Base-by-base conservation (phyloP, 768 basidiomycete species). In the Porphyrellus cyaneotinctus region DNA sequence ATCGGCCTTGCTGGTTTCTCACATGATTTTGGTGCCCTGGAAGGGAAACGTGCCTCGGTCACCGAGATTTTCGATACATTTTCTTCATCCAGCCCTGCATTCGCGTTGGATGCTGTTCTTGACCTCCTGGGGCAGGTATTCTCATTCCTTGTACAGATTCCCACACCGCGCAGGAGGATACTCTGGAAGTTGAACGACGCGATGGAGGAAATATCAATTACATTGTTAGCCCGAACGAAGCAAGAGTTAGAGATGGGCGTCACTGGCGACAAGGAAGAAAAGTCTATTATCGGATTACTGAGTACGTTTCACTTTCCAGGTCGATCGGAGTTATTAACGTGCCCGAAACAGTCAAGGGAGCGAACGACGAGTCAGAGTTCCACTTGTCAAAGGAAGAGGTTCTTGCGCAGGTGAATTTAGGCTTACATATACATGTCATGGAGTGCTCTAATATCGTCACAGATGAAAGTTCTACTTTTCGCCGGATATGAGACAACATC, bases 11-110 rank as follows among this genome's bases (percentile, higher is more conserved):
- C n/a, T n/a, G n/a, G n/a, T n/a, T n/a, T n/a, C n/a, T n/a, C n/a
- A n/a, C n/a, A n/a, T n/a, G n/a, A n/a, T n/a, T n/a, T n/a, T n/a
- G n/a, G n/a, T n/a, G n/a, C n/a, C 8, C 70, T 84, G 15, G 74
- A 79, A 3, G 81, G 81, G 3, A 73, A 79, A 54, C 63, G 62
- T 22, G 67, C 75, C 2, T 53, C 72, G 6, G 70, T 82, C 6
- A 67, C 71, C 4, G 64, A 72, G 4, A 62, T 71, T 6, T 76
- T 79, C n/a, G 74, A 75, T 14, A 57, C 70, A 0, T 72, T 76
- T 47, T 39, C 22, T 4, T 52, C 58, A 23, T 58, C 70, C n/a
- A n/a, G n/a, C 3, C 4, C 36, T 6, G 9, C 52, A 1, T 68
- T 70, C 17, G 32, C 67, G 7, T 6, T 75, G 18, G 68, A 71